Conservation (phyloP, 1,284 basidiomycete genomes). For the Moesziomyces aphidis region DNA sequence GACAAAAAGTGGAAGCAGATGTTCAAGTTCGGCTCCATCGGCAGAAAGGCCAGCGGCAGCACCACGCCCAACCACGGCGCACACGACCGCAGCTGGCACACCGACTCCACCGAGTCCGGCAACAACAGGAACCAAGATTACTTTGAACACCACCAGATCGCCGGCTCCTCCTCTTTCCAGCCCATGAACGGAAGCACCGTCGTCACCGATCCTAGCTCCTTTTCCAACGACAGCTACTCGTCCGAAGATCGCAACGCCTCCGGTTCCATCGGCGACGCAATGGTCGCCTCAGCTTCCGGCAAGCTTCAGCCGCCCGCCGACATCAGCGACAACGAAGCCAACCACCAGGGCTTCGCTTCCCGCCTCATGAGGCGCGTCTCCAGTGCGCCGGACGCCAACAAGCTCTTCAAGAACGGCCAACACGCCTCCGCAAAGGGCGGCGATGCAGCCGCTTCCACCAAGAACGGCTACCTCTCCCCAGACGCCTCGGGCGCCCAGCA, state of each 20-base stretch:
- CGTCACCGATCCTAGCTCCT: slow-evolving; percentile 57
- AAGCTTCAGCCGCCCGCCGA: slow-evolving; percentile 48
- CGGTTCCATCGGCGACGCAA: slow-evolving; percentile 35
- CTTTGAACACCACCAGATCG: slow-evolving; percentile 24
- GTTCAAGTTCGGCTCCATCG: slow-evolving; percentile 63
- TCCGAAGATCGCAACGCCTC: slow-evolving; percentile 47
- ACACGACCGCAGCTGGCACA: slow-evolving; percentile 32
- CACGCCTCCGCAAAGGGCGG: slow-evolving; percentile 15
- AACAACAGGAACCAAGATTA: slow-evolving; percentile 26
- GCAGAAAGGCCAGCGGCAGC: slow-evolving; percentile 47
- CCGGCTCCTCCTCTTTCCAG: slow-evolving; percentile 44
- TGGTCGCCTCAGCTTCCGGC: slow-evolving; percentile 43
- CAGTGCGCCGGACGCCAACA: slow-evolving; percentile 95
- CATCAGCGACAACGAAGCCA: slow-evolving; percentile 30
- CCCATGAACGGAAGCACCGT: slow-evolving; percentile 57
- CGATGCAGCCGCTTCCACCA: slow-evolving; percentile 15
- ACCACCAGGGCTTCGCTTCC: slow-evolving; percentile 33
- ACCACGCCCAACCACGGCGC: slow-evolving; percentile 7
- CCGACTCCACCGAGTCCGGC: slow-evolving; percentile 29
- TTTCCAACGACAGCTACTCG: slow-evolving; percentile 60
- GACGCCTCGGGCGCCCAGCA: slow-evolving; percentile 70
- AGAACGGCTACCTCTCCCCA: slow-evolving; percentile 66
- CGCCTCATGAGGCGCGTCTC: slow-evolving; percentile 82
- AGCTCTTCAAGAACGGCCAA: slow-evolving; percentile 75
- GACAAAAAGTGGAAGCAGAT: slow-evolving; percentile 66